These are phyloP conservation scores for Stephania yunnanensis DNA, from an alignment of 164 flowering plant genomes.

Conservation along the genomic window DNA sequence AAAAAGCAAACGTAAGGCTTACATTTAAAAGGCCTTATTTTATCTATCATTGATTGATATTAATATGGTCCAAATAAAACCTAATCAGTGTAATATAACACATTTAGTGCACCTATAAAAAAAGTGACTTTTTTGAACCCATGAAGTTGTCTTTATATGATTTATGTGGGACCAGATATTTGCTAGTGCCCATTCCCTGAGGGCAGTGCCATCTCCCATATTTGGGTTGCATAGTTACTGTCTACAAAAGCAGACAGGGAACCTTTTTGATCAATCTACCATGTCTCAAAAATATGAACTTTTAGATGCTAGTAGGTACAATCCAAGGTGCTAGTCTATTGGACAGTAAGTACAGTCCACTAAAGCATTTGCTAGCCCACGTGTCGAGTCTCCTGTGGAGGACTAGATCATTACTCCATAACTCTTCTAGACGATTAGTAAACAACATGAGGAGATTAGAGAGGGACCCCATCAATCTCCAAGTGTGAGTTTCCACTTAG, in stretches of 20 bases:
- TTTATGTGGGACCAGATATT: background rate
- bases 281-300: background rate
- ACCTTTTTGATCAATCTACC: background rate
- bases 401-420: background rate
- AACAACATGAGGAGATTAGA: background rate
- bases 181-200: background rate
- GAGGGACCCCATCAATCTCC: background rate
- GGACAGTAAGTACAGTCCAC: background rate
- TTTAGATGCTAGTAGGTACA: background rate
- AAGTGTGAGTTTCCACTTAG: background rate
- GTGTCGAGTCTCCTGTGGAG: background rate
- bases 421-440: slow-evolving; percentile 1
- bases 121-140: background rate
- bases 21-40: too few relatives aligned
- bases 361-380: background rate
- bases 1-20: too few relatives aligned
- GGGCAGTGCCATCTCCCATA: background rate
- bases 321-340: background rate
- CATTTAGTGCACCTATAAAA: too few relatives aligned
- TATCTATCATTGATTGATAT: too few relatives aligned
- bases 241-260: background rate
- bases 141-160: background rate
- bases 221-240: background rate
- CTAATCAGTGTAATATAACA: too few relatives aligned
- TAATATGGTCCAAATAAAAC: too few relatives aligned